These are phyloP conservation scores for Polyrhizophydium stewartii DNA, from an alignment of 371 early-diverging fungal species.

Conservation along the genomic window DNA sequence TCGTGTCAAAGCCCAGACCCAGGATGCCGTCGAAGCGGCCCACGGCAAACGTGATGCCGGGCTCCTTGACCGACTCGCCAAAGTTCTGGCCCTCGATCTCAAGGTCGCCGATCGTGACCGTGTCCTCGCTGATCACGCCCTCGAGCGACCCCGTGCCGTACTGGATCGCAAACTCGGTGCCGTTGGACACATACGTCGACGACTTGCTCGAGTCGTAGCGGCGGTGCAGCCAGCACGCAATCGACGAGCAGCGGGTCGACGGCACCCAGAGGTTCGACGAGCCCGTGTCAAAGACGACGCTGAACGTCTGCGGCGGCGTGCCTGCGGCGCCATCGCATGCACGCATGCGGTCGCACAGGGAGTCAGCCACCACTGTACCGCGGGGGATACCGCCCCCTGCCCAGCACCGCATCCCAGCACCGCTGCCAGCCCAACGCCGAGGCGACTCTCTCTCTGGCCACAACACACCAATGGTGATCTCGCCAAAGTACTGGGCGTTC, in stretches of 20 bases:
- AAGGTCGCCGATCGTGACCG: constrained; percentile 67
- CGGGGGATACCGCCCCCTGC: no score
- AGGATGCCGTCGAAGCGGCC: constrained; percentile 93
- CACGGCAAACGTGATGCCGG: constrained; percentile 73
- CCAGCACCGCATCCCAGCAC: no score
- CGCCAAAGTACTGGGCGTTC: constrained; percentile 96
- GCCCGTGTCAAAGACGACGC: constrained; percentile 92
- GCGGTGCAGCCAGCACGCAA: constrained; percentile 90
- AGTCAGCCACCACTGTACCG: no score
- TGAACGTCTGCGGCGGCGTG: constrained; percentile 83
- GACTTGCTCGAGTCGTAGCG: constrained; percentile 76
- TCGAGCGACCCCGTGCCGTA: constrained; percentile 91
- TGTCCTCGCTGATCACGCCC: constrained; percentile 82
- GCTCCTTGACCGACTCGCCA: constrained; percentile 90
- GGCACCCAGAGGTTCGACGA: constrained; percentile 95
- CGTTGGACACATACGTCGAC: constrained; percentile 70
- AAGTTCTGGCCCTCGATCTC: constrained; percentile 65
- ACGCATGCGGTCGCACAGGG: no score
- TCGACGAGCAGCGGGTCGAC: constrained; percentile 85
- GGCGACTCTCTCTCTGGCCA: no score
- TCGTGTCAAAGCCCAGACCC: constrained; percentile 80
- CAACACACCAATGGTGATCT: constrained; percentile 64
- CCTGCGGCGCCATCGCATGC: constrained; percentile 7
- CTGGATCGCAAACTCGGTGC: constrained; percentile 72
- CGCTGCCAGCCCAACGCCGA: no score